Conservation (phyloP, 331 rosid genomes). For the Prunus yedoensis region DNA sequence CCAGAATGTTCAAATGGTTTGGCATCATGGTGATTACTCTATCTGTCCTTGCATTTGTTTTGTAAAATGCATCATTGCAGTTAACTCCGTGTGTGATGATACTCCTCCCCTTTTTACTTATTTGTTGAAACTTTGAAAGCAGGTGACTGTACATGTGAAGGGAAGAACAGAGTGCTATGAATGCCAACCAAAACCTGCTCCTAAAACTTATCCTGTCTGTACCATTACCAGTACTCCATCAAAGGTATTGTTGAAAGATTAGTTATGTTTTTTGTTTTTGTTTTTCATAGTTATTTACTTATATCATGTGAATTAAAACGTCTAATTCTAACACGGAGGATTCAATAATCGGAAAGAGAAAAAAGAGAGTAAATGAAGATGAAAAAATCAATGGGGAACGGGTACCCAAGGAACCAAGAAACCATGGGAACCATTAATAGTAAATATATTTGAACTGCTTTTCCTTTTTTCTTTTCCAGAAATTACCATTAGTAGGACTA, state of each 20-base stretch:
- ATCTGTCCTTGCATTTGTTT: background rate
- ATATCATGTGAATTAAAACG: background rate
- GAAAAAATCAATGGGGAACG: background rate
- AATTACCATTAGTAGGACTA: background rate
- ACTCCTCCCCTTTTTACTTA: conserved; percentile 13
- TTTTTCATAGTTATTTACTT: background rate
- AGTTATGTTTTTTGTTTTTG: background rate
- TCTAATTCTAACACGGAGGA: background rate
- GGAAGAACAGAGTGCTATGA: conserved; percentile 98
- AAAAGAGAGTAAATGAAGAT: background rate
- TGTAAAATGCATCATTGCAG: background rate
- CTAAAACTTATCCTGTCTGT: conserved; percentile 98
- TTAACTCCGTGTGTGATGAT: conserved; percentile 15
- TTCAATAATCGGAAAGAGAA: background rate
- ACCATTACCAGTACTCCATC: conserved; percentile 99
- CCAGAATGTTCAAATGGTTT: too few species aligned
- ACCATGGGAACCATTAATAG: background rate
- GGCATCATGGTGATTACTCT: background rate
- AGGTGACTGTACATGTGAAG: conserved; percentile 97
- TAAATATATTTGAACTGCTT: background rate
- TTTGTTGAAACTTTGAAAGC: conserved; percentile 27
- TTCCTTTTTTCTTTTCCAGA: too few species aligned
- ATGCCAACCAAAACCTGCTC: conserved; percentile 97
- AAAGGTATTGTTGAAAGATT: conserved; percentile 52
- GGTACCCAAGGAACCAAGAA: background rate